phyloP scores from a whole-genome alignment of 441 rosid genomes.

The Populus hybrid region DNA sequence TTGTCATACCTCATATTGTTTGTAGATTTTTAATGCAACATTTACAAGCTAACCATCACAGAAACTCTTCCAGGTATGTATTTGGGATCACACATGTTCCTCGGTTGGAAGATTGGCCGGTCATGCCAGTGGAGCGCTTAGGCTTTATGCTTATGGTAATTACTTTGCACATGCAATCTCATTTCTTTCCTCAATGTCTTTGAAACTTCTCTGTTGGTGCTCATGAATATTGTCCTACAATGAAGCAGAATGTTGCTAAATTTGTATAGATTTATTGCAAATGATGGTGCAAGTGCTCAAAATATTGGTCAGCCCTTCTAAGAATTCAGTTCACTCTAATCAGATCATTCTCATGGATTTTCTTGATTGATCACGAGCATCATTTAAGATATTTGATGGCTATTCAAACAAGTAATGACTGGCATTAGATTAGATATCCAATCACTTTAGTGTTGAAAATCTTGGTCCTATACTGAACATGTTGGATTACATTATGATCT shows the following conservation, averaged over 20 bases:
- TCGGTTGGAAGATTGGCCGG: conserved; percentile 91
- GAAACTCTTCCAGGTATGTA: conserved; percentile 44
- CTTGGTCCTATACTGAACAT: not conserved
- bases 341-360: not conserved
- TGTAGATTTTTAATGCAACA: not conserved
- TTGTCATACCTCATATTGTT: not conserved
- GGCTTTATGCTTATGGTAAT: conserved; percentile 72
- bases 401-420: not conserved
- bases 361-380: not conserved
- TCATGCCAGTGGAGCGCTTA: conserved; percentile 82
- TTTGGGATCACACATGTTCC: no score
- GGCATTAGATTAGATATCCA: not conserved
- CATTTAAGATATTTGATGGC: not conserved
- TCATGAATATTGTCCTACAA: not conserved
- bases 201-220: not conserved
- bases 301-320: no score
- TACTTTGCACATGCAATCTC: not conserved
- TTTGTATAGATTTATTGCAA: not conserved
- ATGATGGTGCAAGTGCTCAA: no score
- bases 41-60: not conserved
- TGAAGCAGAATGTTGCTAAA: not conserved
- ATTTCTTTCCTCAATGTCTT: not conserved
- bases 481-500: not conserved
- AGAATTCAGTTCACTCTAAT: not conserved
- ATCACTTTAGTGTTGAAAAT: not conserved